Evolutionary conservation across 345 rosid species (phyloP).

Genomic region (Atalantia buxifolia): DNA sequence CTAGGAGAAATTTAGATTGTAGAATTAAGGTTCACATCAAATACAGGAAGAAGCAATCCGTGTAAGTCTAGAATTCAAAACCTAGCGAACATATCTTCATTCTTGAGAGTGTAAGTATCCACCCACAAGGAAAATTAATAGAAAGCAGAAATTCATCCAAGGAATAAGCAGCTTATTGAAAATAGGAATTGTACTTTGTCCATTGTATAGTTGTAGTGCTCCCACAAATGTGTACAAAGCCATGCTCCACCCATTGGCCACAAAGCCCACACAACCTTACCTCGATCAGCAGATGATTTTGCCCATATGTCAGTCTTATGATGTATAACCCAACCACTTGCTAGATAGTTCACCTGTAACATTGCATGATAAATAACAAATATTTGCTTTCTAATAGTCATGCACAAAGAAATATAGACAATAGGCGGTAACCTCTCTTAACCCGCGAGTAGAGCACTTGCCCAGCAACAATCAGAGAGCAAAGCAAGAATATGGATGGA

Average conservation of each 20-base stretch:
- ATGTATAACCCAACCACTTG: slow-evolving; percentile 90
- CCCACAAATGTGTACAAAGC: slow-evolving; percentile 97
- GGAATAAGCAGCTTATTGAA: background rate
- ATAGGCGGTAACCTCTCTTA: no score
- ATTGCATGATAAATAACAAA: background rate
- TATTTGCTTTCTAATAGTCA: background rate
- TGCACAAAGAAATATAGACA: background rate
- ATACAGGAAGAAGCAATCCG: background rate
- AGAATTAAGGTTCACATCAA: background rate
- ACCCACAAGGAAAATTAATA: background rate
- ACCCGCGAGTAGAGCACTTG: no score
- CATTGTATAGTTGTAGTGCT: slow-evolving; percentile 74
- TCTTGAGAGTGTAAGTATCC: background rate
- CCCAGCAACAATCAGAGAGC: background rate
- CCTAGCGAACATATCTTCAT: background rate
- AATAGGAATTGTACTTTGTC: slow-evolving; percentile 57
- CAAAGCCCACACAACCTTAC: slow-evolving; percentile 72
- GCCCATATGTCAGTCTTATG: slow-evolving; percentile 93
- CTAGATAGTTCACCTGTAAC: slow-evolving; percentile 76
- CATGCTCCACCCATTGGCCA: slow-evolving; percentile 99
- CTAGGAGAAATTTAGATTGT: background rate
- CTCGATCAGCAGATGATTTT: slow-evolving; percentile 74
- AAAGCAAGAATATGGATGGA: background rate
- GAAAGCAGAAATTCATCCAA: background rate
- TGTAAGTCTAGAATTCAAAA: background rate